Evolutionary conservation across 2,329 filamentous ascomycete genomes (phyloP), one percentile per base, ranked within the genome.

Genomic region (Talaromyces sp.): DNA sequence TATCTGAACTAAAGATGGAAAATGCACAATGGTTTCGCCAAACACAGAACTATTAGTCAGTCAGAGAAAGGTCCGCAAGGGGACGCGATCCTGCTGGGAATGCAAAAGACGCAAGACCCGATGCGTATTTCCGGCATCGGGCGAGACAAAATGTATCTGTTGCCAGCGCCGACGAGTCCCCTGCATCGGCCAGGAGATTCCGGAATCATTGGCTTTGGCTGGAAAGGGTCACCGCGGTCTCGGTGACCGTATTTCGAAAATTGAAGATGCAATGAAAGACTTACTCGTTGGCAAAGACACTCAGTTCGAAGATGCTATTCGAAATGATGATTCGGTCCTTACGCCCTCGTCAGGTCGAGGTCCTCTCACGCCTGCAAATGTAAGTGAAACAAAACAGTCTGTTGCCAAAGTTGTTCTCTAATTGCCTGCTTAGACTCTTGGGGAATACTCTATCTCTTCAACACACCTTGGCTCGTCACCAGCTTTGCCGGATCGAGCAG

Each of bases 11-110:
- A 21, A 3, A 12, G 24, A 27, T 19, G 32, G 32, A 29, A 9
- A 26, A 2, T 2, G 12, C 10, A 35, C 24, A 9, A 56, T 56
- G 54, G 24, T 26, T 4, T 21, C 19, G 38, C 54, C 38, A 3
- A 56, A 56, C 38, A 2, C 8, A 56, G 54, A 56, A 9, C 29
- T 26, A 56, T 11, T 35, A 19, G 38, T 38, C 10, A 43, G 43
- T 27, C 29, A 19, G 41, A 50, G 43, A 50, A 50, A 26, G 14
- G 43, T 50, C 26, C 43, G 43, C 19, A 50, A 72, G 63, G 70
- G 69, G 38, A 72, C 69, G 17, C 63, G 65, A 38, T 66, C 64
- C 54, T 70, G 67, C 64, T 70, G 68, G 68, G 68, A 67, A 58
- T 70, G 69, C 57, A 69, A 70, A 60, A 65, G 67, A 26, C 65